Conservation (phyloP, 768 basidiomycete species). For the Termitomyces sp. region DNA sequence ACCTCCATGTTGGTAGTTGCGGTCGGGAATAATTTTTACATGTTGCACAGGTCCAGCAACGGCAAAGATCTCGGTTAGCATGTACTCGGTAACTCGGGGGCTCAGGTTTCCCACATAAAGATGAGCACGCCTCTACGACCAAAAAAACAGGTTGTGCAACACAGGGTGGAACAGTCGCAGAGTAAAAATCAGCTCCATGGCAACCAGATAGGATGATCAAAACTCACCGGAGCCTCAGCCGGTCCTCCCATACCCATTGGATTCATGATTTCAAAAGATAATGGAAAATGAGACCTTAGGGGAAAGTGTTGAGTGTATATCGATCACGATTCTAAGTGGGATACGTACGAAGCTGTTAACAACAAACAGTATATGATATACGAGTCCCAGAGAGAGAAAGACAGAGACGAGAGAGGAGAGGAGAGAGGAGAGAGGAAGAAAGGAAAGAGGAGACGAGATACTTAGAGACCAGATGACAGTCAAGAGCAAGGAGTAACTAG, state of each 20-base stretch:
- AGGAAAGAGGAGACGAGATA: conserved; percentile 38
- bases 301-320: conserved; percentile 18
- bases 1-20: conserved; percentile 98
- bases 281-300: conserved; percentile 46
- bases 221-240: conserved; percentile 75
- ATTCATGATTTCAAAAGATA: conserved; percentile 66
- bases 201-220: conserved; percentile 13
- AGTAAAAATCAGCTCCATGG: conserved; percentile 26
- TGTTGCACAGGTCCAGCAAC: conserved; percentile 96
- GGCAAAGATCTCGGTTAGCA: conserved; percentile 97
- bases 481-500: conserved; percentile 35
- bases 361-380: conserved; percentile 44
- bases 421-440: conserved; percentile 40
- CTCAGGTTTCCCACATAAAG: conserved; percentile 98
- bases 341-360: conserved; percentile 48
- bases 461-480: conserved; percentile 42
- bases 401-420: conserved; percentile 36
- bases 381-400: conserved; percentile 54
- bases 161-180: conserved; percentile 18
- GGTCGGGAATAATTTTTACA: conserved; percentile 99
- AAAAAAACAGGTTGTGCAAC: conserved; percentile 18
- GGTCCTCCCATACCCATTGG: conserved; percentile 64
- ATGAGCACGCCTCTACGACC: conserved; percentile 79
- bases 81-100: conserved; percentile 97
- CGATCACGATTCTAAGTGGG: background rate